A percentile compares a stretch with the other conserved stretches of the same genome.
Evolutionary conservation across 768 basidiomycete species (phyloP).

Genomic region (Trametes punicea): DNA sequence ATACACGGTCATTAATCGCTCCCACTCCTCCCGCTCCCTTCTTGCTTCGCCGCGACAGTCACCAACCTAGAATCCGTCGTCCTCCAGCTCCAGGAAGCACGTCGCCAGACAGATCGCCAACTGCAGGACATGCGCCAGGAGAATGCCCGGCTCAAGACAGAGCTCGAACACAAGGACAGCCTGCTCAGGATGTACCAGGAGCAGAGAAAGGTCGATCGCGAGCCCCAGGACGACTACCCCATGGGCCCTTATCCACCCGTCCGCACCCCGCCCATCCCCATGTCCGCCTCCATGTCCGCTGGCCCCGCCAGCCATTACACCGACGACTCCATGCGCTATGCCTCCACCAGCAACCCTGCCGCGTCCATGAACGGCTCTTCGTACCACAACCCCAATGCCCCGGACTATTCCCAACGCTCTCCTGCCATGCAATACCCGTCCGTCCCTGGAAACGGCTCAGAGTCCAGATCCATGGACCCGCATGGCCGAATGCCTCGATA

Average conservation of each 20-base stretch:
- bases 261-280: constrained; percentile 21
- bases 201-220: constrained; percentile 52
- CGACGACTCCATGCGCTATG: constrained; percentile 48
- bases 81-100: constrained; percentile 77
- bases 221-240: constrained; percentile 20
- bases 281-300: constrained; percentile 26
- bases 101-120: constrained; percentile 63
- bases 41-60: constrained; percentile 34
- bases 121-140: constrained; percentile 62
- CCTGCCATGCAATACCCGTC: constrained; percentile 39
- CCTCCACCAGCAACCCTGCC: constrained; percentile 44
- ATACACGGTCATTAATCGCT: constrained; percentile 13
- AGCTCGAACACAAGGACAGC: constrained; percentile 69
- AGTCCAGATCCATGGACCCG: constrained; percentile 27
- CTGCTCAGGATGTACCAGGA: constrained; percentile 62
- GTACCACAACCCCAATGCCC: constrained; percentile 40
- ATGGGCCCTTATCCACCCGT: constrained; percentile 31
- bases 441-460: constrained; percentile 31
- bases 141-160: constrained; percentile 59
- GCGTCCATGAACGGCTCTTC: constrained; percentile 40
- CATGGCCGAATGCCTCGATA: constrained; percentile 45
- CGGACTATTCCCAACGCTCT: constrained; percentile 44
- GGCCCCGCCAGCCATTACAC: constrained; percentile 35
- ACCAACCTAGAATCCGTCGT: constrained; percentile 85
- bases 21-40: neutral